Percentiles rank a stretch among this genome's conserved stretches.
phyloP scores from a whole-genome alignment of 139 green algal species.

The Deuterostichococcus epilithicus region DNA sequence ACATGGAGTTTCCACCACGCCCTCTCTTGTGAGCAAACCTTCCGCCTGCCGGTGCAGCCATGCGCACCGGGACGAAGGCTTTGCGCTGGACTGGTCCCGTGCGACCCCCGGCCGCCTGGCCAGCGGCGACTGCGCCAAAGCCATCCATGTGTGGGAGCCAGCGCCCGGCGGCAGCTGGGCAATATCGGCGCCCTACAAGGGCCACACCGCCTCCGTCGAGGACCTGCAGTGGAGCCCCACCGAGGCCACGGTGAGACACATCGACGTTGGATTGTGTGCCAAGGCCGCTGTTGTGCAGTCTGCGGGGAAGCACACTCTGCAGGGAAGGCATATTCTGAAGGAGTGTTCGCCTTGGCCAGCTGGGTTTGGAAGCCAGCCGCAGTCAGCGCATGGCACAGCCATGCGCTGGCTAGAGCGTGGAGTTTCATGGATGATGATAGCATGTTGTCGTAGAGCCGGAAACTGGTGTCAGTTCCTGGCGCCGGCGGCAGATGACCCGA shows the following conservation, averaged over 20 bases:
- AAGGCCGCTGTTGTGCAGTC: too few species aligned
- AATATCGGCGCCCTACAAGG: slow-evolving; percentile 49
- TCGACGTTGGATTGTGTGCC: neutral
- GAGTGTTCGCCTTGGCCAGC: too few species aligned
- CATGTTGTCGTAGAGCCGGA: too few species aligned
- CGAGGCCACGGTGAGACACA: slow-evolving; percentile 62
- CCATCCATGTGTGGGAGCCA: slow-evolving; percentile 89
- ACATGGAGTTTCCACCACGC: too few species aligned
- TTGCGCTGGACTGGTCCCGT: slow-evolving; percentile 81
- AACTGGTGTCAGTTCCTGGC: too few species aligned
- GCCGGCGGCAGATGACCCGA: too few species aligned
- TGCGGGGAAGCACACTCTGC: too few species aligned
- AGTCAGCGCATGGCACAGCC: too few species aligned
- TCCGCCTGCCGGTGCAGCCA: slow-evolving; percentile 23
- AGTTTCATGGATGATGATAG: too few species aligned
- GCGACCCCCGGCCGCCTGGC: slow-evolving; percentile 67
- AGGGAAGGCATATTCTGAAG: too few species aligned
- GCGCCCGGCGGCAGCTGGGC: slow-evolving; percentile 58
- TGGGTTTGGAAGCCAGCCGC: too few species aligned
- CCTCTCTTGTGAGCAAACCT: neutral
- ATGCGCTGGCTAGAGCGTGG: too few species aligned
- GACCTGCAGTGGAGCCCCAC: slow-evolving; percentile 94
- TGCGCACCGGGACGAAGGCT: slow-evolving; percentile 79
- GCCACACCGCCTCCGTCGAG: slow-evolving; percentile 74
- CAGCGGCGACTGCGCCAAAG: slow-evolving; percentile 43